Conservation (phyloP, 176 grass and related monocot genomes). For the Triticum monococcum region DNA sequence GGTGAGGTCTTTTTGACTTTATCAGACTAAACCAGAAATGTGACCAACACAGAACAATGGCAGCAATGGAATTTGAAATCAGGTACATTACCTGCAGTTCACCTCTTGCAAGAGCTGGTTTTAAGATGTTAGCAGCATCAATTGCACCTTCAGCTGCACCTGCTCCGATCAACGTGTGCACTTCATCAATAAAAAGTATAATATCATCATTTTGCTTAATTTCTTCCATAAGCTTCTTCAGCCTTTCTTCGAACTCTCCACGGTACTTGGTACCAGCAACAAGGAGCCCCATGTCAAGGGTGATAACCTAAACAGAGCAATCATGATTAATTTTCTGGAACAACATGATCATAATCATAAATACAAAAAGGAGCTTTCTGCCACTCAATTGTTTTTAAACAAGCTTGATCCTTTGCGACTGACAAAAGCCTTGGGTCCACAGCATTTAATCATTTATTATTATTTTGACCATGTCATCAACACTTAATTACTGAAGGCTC, state of each 20-base stretch:
- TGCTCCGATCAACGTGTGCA: constrained; percentile 96
- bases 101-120: constrained; percentile 98
- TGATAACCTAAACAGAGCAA: constrained; percentile 71
- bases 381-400: background rate
- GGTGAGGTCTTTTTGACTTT: background rate
- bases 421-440: background rate
- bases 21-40: background rate
- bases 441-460: too few species aligned
- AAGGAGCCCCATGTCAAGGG: constrained; percentile 99
- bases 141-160: constrained; percentile 99
- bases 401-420: background rate
- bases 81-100: constrained; percentile 79
- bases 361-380: background rate
- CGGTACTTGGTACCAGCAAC: constrained; percentile 99
- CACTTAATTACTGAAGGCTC: background rate
- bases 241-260: constrained; percentile 98
- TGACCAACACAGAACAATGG: background rate
- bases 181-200: constrained; percentile 99
- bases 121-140: constrained; percentile 98
- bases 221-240: constrained; percentile 99
- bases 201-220: constrained; percentile 99
- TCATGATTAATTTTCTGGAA: constrained; percentile 3
- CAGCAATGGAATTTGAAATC: constrained; percentile 7
- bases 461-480: too few species aligned
- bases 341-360: background rate